phyloP scores from a whole-genome alignment of 2,329 filamentous ascomycete species.

The Exophiala oligosperma region DNA sequence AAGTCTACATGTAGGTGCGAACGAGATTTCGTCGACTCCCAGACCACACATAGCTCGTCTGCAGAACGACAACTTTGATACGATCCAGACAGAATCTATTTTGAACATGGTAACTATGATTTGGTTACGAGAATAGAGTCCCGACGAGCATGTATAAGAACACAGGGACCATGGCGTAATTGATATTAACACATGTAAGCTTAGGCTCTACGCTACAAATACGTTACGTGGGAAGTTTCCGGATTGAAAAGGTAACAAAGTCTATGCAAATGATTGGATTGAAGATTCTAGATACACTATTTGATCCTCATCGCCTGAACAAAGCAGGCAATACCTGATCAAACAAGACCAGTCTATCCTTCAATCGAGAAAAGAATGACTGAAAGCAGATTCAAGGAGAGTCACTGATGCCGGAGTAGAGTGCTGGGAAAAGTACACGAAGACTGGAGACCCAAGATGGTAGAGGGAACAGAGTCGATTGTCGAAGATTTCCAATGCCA shows the following conservation, averaged over 20 bases:
- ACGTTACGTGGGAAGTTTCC: no score
- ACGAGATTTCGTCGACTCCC: background rate
- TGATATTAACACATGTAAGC: no score
- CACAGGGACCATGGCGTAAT: background rate
- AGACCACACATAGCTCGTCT: no score
- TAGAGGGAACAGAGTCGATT: background rate
- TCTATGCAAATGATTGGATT: slow-evolving; percentile 16
- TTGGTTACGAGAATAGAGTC: no score
- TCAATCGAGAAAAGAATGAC: slow-evolving; percentile 16
- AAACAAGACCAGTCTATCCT: background rate
- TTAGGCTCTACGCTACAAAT: background rate
- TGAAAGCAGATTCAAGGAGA: slow-evolving; percentile 8
- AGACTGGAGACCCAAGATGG: background rate
- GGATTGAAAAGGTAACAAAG: background rate
- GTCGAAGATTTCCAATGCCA: no score
- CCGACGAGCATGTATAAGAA: background rate
- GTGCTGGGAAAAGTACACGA: slow-evolving; percentile 3
- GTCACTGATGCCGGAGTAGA: slow-evolving; percentile 15
- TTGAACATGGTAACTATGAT: no score
- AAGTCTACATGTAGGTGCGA: background rate
- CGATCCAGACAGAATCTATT: no score
- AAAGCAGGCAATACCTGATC: slow-evolving; percentile 6
- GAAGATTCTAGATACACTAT: slow-evolving; percentile 19
- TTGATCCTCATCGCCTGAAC: background rate
- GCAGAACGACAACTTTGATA: no score